Percentiles rank a stretch among this genome's conserved stretches.
These are phyloP conservation scores for Lachancea lanzarotensis DNA, from an alignment of 805 yeast genomes.

Conservation along the genomic window DNA sequence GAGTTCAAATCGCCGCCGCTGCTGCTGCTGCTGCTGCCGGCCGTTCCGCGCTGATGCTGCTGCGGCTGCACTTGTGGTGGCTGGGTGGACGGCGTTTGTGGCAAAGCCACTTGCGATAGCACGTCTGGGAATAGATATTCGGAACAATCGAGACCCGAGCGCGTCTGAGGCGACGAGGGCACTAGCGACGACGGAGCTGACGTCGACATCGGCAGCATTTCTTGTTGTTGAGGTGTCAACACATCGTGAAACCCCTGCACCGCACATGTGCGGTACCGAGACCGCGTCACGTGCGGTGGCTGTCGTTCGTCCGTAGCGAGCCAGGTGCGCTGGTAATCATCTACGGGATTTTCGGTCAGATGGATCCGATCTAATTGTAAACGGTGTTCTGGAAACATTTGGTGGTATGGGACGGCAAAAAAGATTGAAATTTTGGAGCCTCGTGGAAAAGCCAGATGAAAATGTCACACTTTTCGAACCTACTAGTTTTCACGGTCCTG, in stretches of 20 bases:
- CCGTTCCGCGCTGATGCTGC: background rate
- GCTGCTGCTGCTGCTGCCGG: slow-evolving; percentile 5
- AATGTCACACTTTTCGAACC: no score
- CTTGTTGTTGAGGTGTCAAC: background rate
- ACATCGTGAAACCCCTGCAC: slow-evolving; percentile 10
- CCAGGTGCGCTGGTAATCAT: slow-evolving; percentile 30
- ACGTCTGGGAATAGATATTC: slow-evolving; percentile 29
- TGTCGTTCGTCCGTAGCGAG: slow-evolving; percentile 7
- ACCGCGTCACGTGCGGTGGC: slow-evolving; percentile 4
- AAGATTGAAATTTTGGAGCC: no score
- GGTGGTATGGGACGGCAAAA: slow-evolving; percentile 2
- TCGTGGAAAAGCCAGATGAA: no score
- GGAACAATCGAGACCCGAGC: slow-evolving; percentile 24
- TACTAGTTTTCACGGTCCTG: no score
- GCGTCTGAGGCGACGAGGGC: slow-evolving; percentile 5
- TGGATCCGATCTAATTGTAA: slow-evolving; percentile 14
- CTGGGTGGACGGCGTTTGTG: background rate
- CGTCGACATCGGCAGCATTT: no score
- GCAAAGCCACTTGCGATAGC: background rate
- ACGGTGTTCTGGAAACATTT: slow-evolving; percentile 11
- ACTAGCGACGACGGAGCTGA: background rate
- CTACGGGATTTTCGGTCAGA: slow-evolving; percentile 22
- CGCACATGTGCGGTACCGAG: slow-evolving; percentile 8
- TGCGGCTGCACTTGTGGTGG: no score
- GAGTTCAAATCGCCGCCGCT: slow-evolving; percentile 7